Conservation (phyloP, 176 grass and related monocot species). For the Avena insularis region DNA sequence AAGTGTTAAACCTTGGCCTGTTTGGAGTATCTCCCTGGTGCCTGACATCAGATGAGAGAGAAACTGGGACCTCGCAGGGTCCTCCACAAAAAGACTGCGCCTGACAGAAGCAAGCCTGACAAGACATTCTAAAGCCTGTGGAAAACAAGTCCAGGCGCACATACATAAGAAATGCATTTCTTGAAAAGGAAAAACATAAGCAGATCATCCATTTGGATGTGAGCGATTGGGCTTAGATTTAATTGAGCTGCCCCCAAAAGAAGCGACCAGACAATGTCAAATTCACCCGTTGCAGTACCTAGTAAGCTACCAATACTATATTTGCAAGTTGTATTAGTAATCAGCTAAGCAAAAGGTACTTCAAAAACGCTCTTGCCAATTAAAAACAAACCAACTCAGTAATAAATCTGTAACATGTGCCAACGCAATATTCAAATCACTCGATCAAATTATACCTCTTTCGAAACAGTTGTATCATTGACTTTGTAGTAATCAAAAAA, state of each 20-base stretch:
- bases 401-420: slow-evolving; percentile 11
- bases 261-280: slow-evolving; percentile 4
- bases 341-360: not conserved
- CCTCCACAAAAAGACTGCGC: slow-evolving; percentile 93
- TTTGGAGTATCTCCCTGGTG: slow-evolving; percentile 98
- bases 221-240: not conserved
- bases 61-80: slow-evolving; percentile 77
- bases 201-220: not conserved
- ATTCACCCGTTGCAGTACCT: slow-evolving; percentile 20
- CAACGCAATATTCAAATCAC: slow-evolving; percentile 20
- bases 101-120: slow-evolving; percentile 96
- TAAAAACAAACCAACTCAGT: slow-evolving; percentile 26
- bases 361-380: slow-evolving; percentile 18
- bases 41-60: slow-evolving; percentile 93
- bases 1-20: slow-evolving; percentile 78
- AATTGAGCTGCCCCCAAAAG: not conserved
- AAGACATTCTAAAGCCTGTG: slow-evolving; percentile 93
- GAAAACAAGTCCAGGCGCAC: slow-evolving; percentile 32
- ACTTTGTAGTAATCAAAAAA: slow-evolving; percentile 98
- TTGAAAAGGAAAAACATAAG: not conserved
- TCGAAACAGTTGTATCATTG: slow-evolving; percentile 77
- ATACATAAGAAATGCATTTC: slow-evolving; percentile 27
- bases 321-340: slow-evolving; percentile 23
- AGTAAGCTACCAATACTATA: slow-evolving; percentile 24
- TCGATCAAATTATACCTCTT: slow-evolving; percentile 73